A percentile compares a stretch with the other conserved stretches of the same genome.
Evolutionary conservation across 2,329 filamentous ascomycete species (phyloP).

Genomic region (Celoporthe dispersa): DNA sequence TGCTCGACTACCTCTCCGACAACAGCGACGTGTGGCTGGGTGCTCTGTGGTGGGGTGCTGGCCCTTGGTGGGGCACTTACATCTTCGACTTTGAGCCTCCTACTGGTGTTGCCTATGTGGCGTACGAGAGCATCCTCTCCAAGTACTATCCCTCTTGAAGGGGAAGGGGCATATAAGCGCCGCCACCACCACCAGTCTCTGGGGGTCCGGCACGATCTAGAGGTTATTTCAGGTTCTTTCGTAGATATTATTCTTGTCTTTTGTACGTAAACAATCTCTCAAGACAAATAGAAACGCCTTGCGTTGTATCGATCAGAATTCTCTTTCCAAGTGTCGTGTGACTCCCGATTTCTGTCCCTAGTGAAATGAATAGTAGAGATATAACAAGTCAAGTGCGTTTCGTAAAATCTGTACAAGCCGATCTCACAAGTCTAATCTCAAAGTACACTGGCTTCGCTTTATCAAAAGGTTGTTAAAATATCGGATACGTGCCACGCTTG

Average conservation of each 20-base stretch:
- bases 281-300: constrained; percentile 1
- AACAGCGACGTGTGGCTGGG: constrained; percentile 64
- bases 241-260: constrained; percentile 18
- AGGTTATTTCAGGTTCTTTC: constrained; percentile 8
- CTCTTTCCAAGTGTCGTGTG: not conserved
- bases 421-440: no score
- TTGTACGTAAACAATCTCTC: constrained; percentile 8
- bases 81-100: constrained; percentile 52
- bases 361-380: no score
- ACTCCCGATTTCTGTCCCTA: not conserved
- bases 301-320: not conserved
- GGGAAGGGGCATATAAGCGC: not conserved
- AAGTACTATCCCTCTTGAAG: constrained; percentile 24
- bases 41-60: constrained; percentile 61
- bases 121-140: constrained; percentile 27
- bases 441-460: no score
- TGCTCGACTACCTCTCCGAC: constrained; percentile 56
- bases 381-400: no score
- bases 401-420: no score
- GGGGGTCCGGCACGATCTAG: not conserved
- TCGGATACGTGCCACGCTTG: no score
- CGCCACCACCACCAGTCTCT: not conserved
- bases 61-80: constrained; percentile 59
- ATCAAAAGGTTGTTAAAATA: no score
- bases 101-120: constrained; percentile 45